Evolutionary conservation across 2,329 filamentous ascomycete species (phyloP).

Genomic region (Colletotrichum paranaense): DNA sequence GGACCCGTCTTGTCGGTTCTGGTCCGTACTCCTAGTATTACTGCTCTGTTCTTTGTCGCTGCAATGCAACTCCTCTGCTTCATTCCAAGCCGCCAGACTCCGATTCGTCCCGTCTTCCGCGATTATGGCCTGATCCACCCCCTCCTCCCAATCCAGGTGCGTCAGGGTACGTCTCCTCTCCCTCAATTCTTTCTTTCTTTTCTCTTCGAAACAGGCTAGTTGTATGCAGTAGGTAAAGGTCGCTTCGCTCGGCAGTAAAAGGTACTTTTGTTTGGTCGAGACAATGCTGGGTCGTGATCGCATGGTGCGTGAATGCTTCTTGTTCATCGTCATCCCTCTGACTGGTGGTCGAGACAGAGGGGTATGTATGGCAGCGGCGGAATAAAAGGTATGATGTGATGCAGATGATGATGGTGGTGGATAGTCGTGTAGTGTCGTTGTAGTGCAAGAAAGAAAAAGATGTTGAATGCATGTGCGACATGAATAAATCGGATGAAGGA

Average conservation of each 20-base stretch:
- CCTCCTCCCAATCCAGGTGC: conserved; percentile 29
- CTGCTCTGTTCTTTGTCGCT: conserved; percentile 24
- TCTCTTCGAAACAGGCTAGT: neutral
- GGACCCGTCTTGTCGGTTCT: conserved; percentile 12
- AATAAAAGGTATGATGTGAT: conserved; percentile 27
- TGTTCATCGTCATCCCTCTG: conserved; percentile 32
- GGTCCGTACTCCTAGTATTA: neutral
- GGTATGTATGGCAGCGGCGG: conserved; percentile 18
- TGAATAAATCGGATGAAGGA: conserved; percentile 22
- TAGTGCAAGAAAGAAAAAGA: conserved; percentile 28
- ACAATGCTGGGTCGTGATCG: conserved; percentile 22
- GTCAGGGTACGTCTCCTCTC: conserved; percentile 22
- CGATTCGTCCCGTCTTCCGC: conserved; percentile 28
- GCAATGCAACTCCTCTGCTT: conserved; percentile 14
- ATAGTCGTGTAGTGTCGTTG: conserved; percentile 33
- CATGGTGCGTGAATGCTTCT: conserved; percentile 27
- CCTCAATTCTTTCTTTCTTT: neutral
- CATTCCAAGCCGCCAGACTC: neutral
- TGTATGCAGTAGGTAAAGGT: conserved; percentile 9
- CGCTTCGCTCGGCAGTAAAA: conserved; percentile 21
- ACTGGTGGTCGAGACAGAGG: conserved; percentile 5
- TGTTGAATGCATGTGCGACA: conserved; percentile 26
- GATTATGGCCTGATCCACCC: conserved; percentile 24
- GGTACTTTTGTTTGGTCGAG: conserved; percentile 6
- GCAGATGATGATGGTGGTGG: conserved; percentile 25